A percentile compares a stretch with the other conserved stretches of the same genome.
Conservation (phyloP, 176 grass and related monocot genomes). For the Aegilops longissima region DNA sequence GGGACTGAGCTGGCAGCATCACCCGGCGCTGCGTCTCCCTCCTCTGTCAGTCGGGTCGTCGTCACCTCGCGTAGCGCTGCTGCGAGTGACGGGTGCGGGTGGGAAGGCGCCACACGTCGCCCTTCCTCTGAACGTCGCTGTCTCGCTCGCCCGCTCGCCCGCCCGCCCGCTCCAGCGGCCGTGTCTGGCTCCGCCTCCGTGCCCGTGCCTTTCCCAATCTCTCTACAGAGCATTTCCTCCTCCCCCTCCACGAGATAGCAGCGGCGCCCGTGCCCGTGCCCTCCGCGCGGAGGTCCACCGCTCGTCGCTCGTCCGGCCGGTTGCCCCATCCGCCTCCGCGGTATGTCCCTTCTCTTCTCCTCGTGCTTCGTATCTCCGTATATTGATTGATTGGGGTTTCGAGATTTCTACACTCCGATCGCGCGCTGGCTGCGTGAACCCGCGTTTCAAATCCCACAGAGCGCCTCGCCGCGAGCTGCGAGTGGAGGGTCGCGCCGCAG, state of each 20-base stretch:
- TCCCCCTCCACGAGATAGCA: neutral
- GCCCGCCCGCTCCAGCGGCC: neutral
- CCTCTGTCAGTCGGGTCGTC: neutral
- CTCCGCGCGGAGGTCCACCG: neutral
- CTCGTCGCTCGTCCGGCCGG: neutral
- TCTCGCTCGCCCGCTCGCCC: neutral
- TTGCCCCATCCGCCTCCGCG: neutral
- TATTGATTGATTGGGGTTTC: neutral
- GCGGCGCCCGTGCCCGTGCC: conserved; percentile 23
- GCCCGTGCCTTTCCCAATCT: conserved; percentile 18
- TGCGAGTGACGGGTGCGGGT: conserved; percentile 2
- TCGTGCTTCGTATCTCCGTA: neutral
- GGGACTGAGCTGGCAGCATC: neutral
- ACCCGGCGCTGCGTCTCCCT: neutral
- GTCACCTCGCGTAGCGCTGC: neutral
- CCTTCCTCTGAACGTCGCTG: conserved; percentile 27
- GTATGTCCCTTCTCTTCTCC: neutral
- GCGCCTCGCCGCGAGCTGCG: neutral
- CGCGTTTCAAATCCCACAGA: neutral
- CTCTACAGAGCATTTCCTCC: neutral
- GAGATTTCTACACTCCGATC: neutral
- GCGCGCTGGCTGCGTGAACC: neutral
- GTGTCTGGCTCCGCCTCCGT: too few relatives aligned
- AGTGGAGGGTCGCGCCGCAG: too few relatives aligned
- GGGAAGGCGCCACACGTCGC: conserved; percentile 35